Evolutionary conservation across 2,329 filamentous ascomycete species (phyloP).

Genomic region (Lithohypha guttulata): DNA sequence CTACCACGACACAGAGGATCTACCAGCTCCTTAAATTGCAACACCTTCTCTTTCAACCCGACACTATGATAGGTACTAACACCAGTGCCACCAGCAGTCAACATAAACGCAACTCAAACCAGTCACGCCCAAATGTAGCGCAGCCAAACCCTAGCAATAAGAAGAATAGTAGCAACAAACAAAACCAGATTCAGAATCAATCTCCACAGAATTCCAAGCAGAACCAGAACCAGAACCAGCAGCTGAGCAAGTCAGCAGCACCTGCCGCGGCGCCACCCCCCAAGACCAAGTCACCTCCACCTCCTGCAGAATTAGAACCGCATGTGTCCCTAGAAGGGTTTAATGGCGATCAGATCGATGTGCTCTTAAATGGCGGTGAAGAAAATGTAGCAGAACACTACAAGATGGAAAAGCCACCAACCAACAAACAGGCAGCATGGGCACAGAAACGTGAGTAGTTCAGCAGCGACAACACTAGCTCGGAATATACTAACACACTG

Average conservation of each 20-base stretch:
- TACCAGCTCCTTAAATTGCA: too few species aligned
- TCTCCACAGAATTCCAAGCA: conserved; percentile 1
- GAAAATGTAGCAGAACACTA: conserved; percentile 30
- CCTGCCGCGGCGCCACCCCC: not conserved
- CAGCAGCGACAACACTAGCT: too few species aligned
- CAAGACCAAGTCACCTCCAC: conserved; percentile 1
- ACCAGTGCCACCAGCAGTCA: conserved; percentile 5
- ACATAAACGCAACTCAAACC: conserved; percentile 8
- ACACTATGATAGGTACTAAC: conserved; percentile 1
- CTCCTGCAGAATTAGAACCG: conserved; percentile 23
- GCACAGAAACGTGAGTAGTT: conserved; percentile 36
- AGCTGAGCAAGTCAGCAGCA: conserved; percentile 5
- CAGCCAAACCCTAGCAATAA: conserved; percentile 2
- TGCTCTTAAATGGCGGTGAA: conserved; percentile 32
- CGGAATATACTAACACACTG: conserved; percentile 10
- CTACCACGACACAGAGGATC: too few species aligned
- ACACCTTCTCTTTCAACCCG: too few species aligned
- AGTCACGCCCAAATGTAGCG: conserved; percentile 3
- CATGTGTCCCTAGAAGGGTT: conserved; percentile 35
- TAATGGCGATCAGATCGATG: conserved; percentile 34
- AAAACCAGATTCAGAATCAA: not conserved
- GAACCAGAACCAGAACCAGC: conserved; percentile 3
- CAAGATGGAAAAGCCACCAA: conserved; percentile 22
- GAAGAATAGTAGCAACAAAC: conserved; percentile 6
- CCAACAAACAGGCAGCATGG: conserved; percentile 29